phyloP scores from a whole-genome alignment of 129 eudicot species.

The Cynara cardunculus region DNA sequence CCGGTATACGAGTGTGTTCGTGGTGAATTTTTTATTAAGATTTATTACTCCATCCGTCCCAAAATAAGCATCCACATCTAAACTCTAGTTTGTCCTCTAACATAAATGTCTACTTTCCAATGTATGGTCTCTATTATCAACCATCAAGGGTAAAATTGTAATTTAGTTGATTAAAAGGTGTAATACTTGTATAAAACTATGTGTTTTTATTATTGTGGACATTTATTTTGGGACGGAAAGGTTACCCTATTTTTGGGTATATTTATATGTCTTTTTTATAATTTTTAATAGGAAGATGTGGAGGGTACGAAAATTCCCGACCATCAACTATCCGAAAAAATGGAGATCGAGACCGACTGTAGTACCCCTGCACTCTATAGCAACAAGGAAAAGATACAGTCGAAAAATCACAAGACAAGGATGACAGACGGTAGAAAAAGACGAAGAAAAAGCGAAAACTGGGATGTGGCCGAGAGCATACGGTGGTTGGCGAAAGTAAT shows the following conservation, averaged over 20 bases:
- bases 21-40: not conserved
- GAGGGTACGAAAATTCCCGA: conserved; percentile 34
- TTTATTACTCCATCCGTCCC: not conserved
- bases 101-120: not conserved
- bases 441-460: conserved; percentile 37
- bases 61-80: not conserved
- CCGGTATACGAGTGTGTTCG: not conserved
- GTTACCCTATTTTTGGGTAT: not conserved
- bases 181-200: not conserved
- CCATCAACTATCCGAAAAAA: conserved; percentile 46
- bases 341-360: conserved; percentile 55
- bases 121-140: not conserved
- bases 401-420: conserved; percentile 31
- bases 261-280: not conserved
- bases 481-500: conserved; percentile 78
- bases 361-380: conserved; percentile 77
- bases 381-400: conserved; percentile 36
- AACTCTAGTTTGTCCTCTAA: too few species aligned
- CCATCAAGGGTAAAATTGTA: not conserved
- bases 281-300: conserved; percentile 40
- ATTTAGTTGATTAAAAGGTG: not conserved
- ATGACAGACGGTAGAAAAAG: conserved; percentile 20
- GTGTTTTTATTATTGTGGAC: not conserved
- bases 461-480: conserved; percentile 65
- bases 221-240: not conserved